A percentile compares a stretch with the other conserved stretches of the same genome.
Evolutionary conservation across 116 monocot genomes (phyloP).

Genomic region (Dioscorea cayenensis): DNA sequence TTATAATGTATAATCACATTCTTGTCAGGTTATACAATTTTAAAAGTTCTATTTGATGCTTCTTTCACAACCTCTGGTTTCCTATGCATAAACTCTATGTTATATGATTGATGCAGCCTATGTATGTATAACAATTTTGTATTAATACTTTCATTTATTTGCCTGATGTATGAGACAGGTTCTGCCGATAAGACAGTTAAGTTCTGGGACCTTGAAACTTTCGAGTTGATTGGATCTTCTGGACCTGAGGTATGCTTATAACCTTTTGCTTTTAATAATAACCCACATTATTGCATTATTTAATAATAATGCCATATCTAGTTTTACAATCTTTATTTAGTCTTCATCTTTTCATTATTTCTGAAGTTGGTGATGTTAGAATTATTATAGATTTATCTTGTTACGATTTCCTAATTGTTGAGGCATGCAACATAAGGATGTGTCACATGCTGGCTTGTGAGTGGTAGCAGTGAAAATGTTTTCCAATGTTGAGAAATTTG

Average conservation of each 20-base stretch:
- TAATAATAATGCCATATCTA: neutral
- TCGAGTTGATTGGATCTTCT: conserved; percentile 94
- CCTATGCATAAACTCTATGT: neutral
- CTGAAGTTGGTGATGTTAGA: no score
- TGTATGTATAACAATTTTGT: neutral
- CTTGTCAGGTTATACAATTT: neutral
- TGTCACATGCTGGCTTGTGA: neutral
- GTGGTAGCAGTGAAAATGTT: neutral
- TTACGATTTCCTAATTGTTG: conserved; percentile 10
- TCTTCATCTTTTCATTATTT: no score
- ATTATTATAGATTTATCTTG: neutral
- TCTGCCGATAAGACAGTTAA: conserved; percentile 95
- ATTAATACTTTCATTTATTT: neutral
- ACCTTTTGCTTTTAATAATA: neutral
- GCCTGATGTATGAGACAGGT: conserved; percentile 39
- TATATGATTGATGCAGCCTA: neutral
- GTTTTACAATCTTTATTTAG: no score
- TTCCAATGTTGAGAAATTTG: neutral
- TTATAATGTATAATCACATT: neutral
- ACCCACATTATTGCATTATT: neutral
- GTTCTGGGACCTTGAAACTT: conserved; percentile 98
- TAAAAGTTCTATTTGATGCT: neutral
- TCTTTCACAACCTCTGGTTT: neutral
- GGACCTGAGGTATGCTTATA: conserved; percentile 73
- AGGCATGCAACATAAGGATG: conserved; percentile 1